Evolutionary conservation across 2,329 filamentous ascomycete species (phyloP), one percentile per base, ranked within the genome.

Genomic region (Exophiala aquamarina): DNA sequence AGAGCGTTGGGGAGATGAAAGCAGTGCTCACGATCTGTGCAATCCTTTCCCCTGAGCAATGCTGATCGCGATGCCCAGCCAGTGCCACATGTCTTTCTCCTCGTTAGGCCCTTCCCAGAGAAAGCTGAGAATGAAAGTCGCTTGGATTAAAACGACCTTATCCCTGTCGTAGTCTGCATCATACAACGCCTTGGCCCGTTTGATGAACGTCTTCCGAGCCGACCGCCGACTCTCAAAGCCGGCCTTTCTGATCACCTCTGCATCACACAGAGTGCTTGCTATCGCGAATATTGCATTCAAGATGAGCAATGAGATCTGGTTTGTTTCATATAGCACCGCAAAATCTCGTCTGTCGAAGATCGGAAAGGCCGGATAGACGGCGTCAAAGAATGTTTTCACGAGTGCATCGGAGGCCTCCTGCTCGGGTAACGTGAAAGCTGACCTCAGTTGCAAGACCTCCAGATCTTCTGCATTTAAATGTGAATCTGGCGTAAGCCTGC

Each of bases 261-360:
- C 86, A 66, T 97, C 92, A 70, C 92, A 96, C 19, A 95, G 91
- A 46, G 91, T 82, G 7, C 89, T 95, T 20, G 91, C 91, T 13
- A 92, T 91, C 37, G 96, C 77, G 3, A 96, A 77, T 20, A 97
- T 83, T 13, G 92, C 89, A 66, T 97, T 91, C 9, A 96, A 74
- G 3, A 96, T 76, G 1, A 97, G 78, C n/a, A 96, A 72, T 0
- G 91, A 91, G 58, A 95, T 94, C 65, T 94, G 91, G 0, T 86
- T 79, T 59, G 96, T 91, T 44, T 83, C 82, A 66, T 96, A 97
- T 54, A 90, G 87, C 50, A 83, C 81, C 89, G 96, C 95, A 68
- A 97, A 96, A 35, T 89, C 86, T 59, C 82, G 90, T 53, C 86
- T 82, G 64, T 95, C 95, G 71, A 97, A 90, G 56, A 96, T n/a